A percentile compares a stretch with the other conserved stretches of the same genome.
phyloP scores from a whole-genome alignment of 2,329 filamentous ascomycete genomes.

The Mariannaea sp. region DNA sequence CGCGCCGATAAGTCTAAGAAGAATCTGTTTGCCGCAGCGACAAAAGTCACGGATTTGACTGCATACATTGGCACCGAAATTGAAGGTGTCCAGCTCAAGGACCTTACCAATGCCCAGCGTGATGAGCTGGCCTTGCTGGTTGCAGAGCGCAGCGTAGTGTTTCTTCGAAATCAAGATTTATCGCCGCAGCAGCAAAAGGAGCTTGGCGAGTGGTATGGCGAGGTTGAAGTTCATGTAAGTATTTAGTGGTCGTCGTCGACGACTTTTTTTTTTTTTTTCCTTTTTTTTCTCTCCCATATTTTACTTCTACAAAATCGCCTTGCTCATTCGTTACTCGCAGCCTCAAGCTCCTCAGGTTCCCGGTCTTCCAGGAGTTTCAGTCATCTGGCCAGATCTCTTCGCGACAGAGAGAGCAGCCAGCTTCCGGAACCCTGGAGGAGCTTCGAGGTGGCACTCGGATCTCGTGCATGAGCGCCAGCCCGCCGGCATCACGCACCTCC shows the following conservation, averaged over 20 bases:
- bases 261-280: not conserved
- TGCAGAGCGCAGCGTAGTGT: slow-evolving; percentile 68
- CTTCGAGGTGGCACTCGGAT: slow-evolving; percentile 72
- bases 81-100: slow-evolving; percentile 65
- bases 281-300: too few species aligned
- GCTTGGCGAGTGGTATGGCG: slow-evolving; percentile 67
- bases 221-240: slow-evolving; percentile 70
- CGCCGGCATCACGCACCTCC: slow-evolving; percentile 71
- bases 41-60: slow-evolving; percentile 66
- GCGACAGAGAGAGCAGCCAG: slow-evolving; percentile 64
- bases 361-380: slow-evolving; percentile 65
- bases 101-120: slow-evolving; percentile 61
- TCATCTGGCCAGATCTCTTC: slow-evolving; percentile 72
- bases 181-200: slow-evolving; percentile 65
- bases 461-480: slow-evolving; percentile 74
- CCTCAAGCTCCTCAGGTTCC: slow-evolving; percentile 74
- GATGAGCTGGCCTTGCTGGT: slow-evolving; percentile 67
- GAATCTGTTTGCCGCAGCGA: slow-evolving; percentile 63
- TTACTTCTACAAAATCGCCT: too few species aligned
- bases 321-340: slow-evolving; percentile 42
- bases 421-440: slow-evolving; percentile 70
- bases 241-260: too few species aligned
- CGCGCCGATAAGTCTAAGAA: slow-evolving; percentile 70
- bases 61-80: slow-evolving; percentile 68
- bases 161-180: slow-evolving; percentile 67